Evolutionary conservation across 2,329 filamentous ascomycete genomes (phyloP).

Genomic region (Grosmannia serpens): DNA sequence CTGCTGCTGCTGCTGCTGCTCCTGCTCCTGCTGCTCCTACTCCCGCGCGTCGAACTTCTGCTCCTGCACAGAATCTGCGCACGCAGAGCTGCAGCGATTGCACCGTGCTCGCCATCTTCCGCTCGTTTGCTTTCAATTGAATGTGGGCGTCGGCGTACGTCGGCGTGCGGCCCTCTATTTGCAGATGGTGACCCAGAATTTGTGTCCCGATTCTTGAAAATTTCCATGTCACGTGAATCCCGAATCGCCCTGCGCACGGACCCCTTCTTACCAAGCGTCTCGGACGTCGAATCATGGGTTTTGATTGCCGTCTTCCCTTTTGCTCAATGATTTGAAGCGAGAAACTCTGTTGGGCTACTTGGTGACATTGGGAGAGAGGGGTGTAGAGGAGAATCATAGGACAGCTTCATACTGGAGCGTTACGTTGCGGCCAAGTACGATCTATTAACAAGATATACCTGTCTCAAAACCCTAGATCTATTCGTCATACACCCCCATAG

Average conservation of each 20-base stretch:
- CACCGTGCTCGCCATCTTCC: slow-evolving; percentile 27
- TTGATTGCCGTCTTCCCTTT: no score
- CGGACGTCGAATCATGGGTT: no score
- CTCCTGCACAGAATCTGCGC: slow-evolving; percentile 20
- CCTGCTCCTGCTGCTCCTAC: not conserved
- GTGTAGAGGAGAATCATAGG: no score
- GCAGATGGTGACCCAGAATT: not conserved
- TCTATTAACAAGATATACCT: no score
- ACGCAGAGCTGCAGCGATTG: slow-evolving; percentile 28
- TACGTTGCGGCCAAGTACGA: no score
- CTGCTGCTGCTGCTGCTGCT: not conserved
- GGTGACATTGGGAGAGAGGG: no score
- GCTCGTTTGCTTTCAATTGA: not conserved
- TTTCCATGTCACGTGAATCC: not conserved
- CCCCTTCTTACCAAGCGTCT: no score
- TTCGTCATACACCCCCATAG: no score
- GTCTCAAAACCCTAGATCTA: no score
- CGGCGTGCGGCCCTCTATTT: not conserved
- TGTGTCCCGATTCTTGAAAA: not conserved
- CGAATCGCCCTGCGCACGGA: not conserved
- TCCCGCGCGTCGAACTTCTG: not conserved
- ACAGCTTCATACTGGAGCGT: no score
- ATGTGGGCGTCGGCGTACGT: not conserved
- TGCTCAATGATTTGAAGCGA: no score
- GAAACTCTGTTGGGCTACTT: no score